A percentile compares a stretch with the other conserved stretches of the same genome.
Conservation (phyloP, 108 stramenopile species). For the Cyclotella kingstonii region DNA sequence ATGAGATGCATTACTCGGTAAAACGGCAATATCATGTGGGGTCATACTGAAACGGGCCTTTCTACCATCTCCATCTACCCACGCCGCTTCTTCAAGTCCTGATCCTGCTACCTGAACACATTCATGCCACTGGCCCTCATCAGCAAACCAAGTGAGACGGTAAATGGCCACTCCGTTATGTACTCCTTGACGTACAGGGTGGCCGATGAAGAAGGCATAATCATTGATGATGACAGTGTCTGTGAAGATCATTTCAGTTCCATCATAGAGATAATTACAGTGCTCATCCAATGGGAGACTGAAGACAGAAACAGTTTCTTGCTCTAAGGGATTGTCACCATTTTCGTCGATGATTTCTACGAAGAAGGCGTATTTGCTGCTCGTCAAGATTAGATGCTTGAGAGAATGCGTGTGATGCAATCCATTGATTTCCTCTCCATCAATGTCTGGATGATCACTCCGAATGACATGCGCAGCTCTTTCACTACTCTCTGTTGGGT, state of each 20-base stretch:
- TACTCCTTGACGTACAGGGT: slow-evolving; percentile 12
- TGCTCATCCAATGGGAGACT: slow-evolving; percentile 40
- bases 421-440: slow-evolving; percentile 30
- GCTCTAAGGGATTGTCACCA: slow-evolving; percentile 28
- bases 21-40: slow-evolving; percentile 33
- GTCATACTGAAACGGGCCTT: slow-evolving; percentile 40
- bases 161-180: slow-evolving; percentile 47
- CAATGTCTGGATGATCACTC: slow-evolving; percentile 18
- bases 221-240: slow-evolving; percentile 46
- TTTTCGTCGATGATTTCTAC: slow-evolving; percentile 23
- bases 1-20: slow-evolving; percentile 23
- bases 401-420: slow-evolving; percentile 32
- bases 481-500: slow-evolving; percentile 14
- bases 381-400: slow-evolving; percentile 34
- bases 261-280: slow-evolving; percentile 38
- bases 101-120: slow-evolving; percentile 40
- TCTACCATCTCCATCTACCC: slow-evolving; percentile 38
- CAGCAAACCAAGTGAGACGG: slow-evolving; percentile 42
- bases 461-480: slow-evolving; percentile 17
- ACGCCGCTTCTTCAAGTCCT: slow-evolving; percentile 27
- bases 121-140: slow-evolving; percentile 39
- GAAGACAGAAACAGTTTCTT: slow-evolving; percentile 21
- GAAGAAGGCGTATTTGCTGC: slow-evolving; percentile 27
- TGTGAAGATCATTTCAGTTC: slow-evolving; percentile 30
- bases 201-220: slow-evolving; percentile 45